Conservation (phyloP, 1,284 basidiomycete species). For the Apiotrichum domesticum region DNA sequence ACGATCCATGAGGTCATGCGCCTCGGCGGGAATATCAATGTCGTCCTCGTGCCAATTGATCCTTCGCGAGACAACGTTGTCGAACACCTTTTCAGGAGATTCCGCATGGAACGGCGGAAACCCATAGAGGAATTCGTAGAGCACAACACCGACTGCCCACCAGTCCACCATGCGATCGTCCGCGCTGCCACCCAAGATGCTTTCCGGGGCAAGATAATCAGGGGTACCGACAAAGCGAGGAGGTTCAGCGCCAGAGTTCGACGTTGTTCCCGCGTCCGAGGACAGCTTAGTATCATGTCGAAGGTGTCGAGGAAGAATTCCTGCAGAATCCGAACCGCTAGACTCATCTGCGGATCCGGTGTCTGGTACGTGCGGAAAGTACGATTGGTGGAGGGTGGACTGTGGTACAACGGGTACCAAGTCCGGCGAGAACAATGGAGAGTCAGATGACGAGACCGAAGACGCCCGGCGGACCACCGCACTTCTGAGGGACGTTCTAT, state of each 20-base stretch:
- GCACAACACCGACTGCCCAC: slow-evolving; percentile 97
- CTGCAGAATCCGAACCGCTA: slow-evolving; percentile 76
- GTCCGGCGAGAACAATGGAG: slow-evolving; percentile 47
- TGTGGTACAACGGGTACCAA: slow-evolving; percentile 45
- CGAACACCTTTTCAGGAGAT: slow-evolving; percentile 93
- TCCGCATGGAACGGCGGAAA: slow-evolving; percentile 97
- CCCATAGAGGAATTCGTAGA: slow-evolving; percentile 97
- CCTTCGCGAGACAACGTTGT: slow-evolving; percentile 94
- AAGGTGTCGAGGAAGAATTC: slow-evolving; percentile 69
- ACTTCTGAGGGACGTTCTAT: slow-evolving; percentile 36
- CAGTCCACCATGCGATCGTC: slow-evolving; percentile 97
- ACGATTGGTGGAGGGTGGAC: slow-evolving; percentile 58
- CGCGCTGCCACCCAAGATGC: slow-evolving; percentile 88
- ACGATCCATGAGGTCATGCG: slow-evolving; percentile 83
- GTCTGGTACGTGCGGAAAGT: slow-evolving; percentile 54
- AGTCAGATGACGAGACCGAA: slow-evolving; percentile 65
- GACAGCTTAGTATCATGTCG: slow-evolving; percentile 54
- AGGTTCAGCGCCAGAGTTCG: slow-evolving; percentile 51
- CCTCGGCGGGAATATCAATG: slow-evolving; percentile 78
- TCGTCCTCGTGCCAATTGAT: slow-evolving; percentile 92
- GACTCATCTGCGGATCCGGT: slow-evolving; percentile 63
- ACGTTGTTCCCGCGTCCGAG: slow-evolving; percentile 51
- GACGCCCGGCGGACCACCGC: slow-evolving; percentile 32
- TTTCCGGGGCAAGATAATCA: slow-evolving; percentile 94
- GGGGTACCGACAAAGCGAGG: slow-evolving; percentile 95